Evolutionary conservation across 306 rosid species (phyloP).

Genomic region (Corylus americana): DNA sequence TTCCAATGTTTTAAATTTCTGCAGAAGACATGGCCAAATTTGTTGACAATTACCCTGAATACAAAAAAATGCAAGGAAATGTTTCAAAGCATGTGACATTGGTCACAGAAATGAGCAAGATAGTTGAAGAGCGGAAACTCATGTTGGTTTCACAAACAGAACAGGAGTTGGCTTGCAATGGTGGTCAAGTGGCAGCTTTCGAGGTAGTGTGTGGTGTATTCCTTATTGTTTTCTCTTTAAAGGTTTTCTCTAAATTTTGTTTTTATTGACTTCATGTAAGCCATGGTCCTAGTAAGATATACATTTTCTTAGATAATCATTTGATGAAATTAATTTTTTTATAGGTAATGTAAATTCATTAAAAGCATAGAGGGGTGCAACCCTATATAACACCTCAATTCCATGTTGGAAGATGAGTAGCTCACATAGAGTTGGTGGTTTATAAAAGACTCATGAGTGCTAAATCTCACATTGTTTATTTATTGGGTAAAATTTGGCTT

Average conservation of each 20-base stretch:
- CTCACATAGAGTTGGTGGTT: too few relatives aligned
- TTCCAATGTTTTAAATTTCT: conserved; percentile 35
- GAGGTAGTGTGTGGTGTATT: conserved; percentile 57
- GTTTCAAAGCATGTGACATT: conserved; percentile 94
- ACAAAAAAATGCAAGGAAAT: conserved; percentile 94
- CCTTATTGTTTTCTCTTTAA: conserved; percentile 3
- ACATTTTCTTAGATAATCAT: conserved; percentile 13
- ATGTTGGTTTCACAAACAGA: conserved; percentile 92
- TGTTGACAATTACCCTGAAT: conserved; percentile 95
- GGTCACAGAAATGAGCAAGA: conserved; percentile 95
- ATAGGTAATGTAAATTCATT: too few relatives aligned
- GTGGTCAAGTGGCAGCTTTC: conserved; percentile 94
- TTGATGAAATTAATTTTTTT: too few relatives aligned
- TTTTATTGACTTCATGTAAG: neutral
- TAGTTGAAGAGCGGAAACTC: conserved; percentile 80
- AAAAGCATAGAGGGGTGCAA: too few relatives aligned
- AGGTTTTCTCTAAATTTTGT: conserved; percentile 16
- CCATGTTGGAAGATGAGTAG: too few relatives aligned
- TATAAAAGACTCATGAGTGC: too few relatives aligned
- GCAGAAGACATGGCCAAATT: conserved; percentile 97
- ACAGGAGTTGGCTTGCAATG: conserved; percentile 96
- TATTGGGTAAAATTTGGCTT: too few relatives aligned
- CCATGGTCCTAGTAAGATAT: neutral
- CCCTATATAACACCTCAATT: too few relatives aligned
- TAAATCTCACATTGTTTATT: too few relatives aligned